Base-by-base conservation (phyloP, 2,329 filamentous ascomycete genomes). In the Furcasterigmium sp. region DNA sequence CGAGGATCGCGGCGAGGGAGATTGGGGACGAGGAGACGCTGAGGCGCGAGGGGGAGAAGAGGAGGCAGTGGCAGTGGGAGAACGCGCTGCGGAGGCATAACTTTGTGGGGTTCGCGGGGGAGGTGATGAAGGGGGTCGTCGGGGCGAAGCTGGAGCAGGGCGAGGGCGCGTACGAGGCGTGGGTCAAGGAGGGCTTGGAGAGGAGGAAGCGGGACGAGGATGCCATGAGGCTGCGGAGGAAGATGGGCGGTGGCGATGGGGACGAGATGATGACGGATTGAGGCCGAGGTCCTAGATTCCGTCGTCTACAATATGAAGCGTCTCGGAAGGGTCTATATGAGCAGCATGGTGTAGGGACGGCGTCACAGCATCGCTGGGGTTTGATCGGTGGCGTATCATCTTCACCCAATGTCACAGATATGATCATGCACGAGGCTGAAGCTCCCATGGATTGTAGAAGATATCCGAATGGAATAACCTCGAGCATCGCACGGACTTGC, bases 61-160 rank as follows among this genome's bases (percentile, higher is more conserved):
- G 93, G 41, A 75, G 75, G 45, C 86, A 84, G 51, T 98, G 93
- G 93, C 78, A 82, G 59, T 96, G 93, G 75, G 93, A 98, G 75
- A 98, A 98, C 65, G 86, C 90, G 10, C 72, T 98, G 56, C 72
- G 93, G 47, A 73, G 87, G 55, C 91, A 95, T 65, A 98, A 98
- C 65, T 98, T 98, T 69, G 87, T 98, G 1, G 91, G 90, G 0
- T 96, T 98, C 57, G 86, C 91, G 3, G 90, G 88, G 11, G 90
- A 96, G 70, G 73, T 96, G 47, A 69, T 95, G 54, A 94, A 93
- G 72, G 86, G 82, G 1, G 91, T 96, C 4, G 85, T 89, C n/a
- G 74, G 68, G 51, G 63, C 69, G 48, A 95, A 94, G 72, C 60
- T 94, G 32, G 70, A 73, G 46, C 75, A 84, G 50, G 68, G 76